Base-by-base conservation (phyloP, 352 stramenopile species). In the Blastocystis hominis region DNA sequence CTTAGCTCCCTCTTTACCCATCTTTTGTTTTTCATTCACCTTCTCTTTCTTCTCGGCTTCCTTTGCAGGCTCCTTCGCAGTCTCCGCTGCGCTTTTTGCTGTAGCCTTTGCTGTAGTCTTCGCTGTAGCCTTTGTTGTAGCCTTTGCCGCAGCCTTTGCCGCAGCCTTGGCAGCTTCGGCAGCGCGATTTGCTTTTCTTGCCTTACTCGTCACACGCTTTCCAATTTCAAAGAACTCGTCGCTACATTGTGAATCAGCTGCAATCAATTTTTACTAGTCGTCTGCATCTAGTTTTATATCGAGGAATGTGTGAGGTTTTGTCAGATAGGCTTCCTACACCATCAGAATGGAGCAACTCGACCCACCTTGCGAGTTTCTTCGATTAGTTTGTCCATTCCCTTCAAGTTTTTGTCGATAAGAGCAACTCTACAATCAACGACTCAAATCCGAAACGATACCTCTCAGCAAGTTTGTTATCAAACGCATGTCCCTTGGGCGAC, bases 371-470 rank as follows among this genome's bases (percentile, higher is more conserved):
- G 61, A 30, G 75, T 75, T 15, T 86, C 75, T 17, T 38, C 46
- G 70, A 86, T 86, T 40, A 75, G 20, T 44, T 86, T 86, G 3
- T 47, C 50, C 75, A 86, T 86, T 3, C 36, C 62, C 54, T 86
- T 86, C 75, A 86, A 47, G 40, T 86, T 86, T 30, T 86, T 86
- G n/a, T 86, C 75, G 50, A 86, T 86, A 30, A 75, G 56, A 17
- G 56, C 56, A 4, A 86, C 38, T 86, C 75, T 86, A 70, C 2
- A 59, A 38, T 20, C 36, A 70, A 3, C 69, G n/a, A n/a, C 0
- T 17, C 38, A 54, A 47, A 17, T 17, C 9, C 1, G 10, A 70
- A 20, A 56, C 17, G 13, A 66, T 46, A 86, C 75, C 75, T 86
- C n/a, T 86, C 75, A 36, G 38, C 30, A n/a, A 59, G 38, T 56